These are phyloP conservation scores for Chondrostereum purpureum DNA, from an alignment of 1,284 basidiomycete genomes.

Conservation along the genomic window DNA sequence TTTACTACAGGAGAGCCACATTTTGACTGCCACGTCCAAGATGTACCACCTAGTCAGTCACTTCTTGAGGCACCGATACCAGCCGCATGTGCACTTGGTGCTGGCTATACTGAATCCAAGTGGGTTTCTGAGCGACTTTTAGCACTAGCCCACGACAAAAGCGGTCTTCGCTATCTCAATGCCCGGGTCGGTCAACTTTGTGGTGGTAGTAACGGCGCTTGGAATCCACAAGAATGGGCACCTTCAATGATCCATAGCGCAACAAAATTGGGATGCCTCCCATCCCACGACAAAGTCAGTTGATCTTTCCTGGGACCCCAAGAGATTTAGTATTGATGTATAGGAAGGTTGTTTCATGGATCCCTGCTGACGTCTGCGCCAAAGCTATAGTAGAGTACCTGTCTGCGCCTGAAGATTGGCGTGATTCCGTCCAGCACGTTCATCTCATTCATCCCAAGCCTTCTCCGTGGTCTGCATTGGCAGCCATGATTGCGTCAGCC, in stretches of 20 bases:
- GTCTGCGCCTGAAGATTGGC: constrained; percentile 10
- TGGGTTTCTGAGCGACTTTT: constrained; percentile 38
- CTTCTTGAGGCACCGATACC: constrained; percentile 18
- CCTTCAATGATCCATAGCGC: constrained; percentile 33
- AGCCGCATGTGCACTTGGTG: constrained; percentile 23
- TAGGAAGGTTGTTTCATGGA: constrained; percentile 19
- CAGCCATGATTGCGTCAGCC: constrained; percentile 14
- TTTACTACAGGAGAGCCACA: too few species aligned
- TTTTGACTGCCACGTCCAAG: too few species aligned
- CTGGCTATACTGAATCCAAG: constrained; percentile 37
- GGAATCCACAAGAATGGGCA: constrained; percentile 40
- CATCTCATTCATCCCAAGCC: constrained; percentile 26
- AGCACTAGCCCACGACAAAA: constrained; percentile 15
- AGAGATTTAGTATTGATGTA: constrained; percentile 4
- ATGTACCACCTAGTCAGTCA: constrained; percentile 6
- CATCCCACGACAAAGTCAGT: constrained; percentile 22
- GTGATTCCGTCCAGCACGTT: constrained; percentile 13
- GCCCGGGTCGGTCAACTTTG: constrained; percentile 34
- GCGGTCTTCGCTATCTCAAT: constrained; percentile 20
- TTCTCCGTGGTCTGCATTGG: constrained; percentile 19
- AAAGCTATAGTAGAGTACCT: constrained; percentile 17
- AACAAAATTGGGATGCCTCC: constrained; percentile 21
- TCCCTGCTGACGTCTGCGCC: constrained; percentile 20
- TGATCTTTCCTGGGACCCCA: too few species aligned
- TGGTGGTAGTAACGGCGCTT: constrained; percentile 29